Percentiles rank a stretch among this genome's conserved stretches.
Evolutionary conservation across 225 moss, liverwort and hornwort genomes (phyloP).

Genomic region (Takakia lepidozioides): DNA sequence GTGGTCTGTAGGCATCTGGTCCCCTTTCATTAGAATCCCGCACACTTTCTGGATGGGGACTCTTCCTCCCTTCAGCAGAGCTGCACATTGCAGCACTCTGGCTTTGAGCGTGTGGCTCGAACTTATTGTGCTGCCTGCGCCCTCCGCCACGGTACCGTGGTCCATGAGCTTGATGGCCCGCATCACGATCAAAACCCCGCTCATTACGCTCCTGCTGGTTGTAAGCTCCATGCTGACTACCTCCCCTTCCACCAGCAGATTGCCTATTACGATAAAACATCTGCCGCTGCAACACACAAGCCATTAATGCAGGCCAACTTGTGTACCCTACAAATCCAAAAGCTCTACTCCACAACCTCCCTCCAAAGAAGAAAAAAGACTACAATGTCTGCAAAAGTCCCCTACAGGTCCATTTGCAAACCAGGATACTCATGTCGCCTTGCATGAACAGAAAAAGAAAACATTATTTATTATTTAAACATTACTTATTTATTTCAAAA

Average conservation of each 20-base stretch:
- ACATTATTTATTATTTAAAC: too few species aligned
- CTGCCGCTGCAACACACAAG: constrained; percentile 27
- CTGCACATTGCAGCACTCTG: background rate
- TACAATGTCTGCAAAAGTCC: too few species aligned
- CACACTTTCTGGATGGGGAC: constrained; percentile 8
- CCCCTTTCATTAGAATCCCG: too few species aligned
- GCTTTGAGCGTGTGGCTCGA: constrained; percentile 10
- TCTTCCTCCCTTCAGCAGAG: constrained; percentile 10
- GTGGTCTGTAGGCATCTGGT: constrained; percentile 6
- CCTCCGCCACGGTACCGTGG: constrained; percentile 2
- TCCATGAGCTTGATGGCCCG: constrained; percentile 9
- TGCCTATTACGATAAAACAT: constrained; percentile 16
- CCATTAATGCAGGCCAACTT: too few species aligned
- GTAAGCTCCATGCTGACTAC: constrained; percentile 15
- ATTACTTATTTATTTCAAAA: too few species aligned
- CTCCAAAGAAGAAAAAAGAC: too few species aligned
- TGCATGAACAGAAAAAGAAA: too few species aligned
- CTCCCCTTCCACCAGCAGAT: constrained; percentile 15
- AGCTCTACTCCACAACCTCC: too few species aligned
- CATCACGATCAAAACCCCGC: constrained; percentile 19
- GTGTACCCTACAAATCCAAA: too few species aligned
- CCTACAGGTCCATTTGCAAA: too few species aligned
- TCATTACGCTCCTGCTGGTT: constrained; percentile 19
- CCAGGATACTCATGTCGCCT: too few species aligned
- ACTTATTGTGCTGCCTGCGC: constrained; percentile 8